Percentiles rank a stretch among this genome's conserved stretches.
phyloP scores from a whole-genome alignment of 164 flowering plant species.

The Berberis thunbergii region DNA sequence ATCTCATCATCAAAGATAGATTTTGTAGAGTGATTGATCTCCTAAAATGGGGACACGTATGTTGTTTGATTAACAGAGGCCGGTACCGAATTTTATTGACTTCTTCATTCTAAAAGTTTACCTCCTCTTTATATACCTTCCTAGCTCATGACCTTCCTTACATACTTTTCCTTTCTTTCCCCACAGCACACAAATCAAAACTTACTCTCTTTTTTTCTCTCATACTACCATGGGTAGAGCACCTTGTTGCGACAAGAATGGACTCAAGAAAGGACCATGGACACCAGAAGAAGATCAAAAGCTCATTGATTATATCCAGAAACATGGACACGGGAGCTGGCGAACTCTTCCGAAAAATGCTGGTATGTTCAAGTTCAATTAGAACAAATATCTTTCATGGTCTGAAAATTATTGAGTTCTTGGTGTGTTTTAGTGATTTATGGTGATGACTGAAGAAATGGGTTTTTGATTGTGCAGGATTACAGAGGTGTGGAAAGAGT shows the following conservation, averaged over 20 bases:
- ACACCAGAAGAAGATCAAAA: slow-evolving; percentile 87
- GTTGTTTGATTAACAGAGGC: slow-evolving; percentile 18
- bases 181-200: not conserved
- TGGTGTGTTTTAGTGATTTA: not conserved
- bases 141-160: not conserved
- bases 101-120: slow-evolving; percentile 10
- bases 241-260: slow-evolving; percentile 87
- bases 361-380: slow-evolving; percentile 26
- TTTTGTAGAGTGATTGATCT: not conserved
- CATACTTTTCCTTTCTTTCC: not conserved
- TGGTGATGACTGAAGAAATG: not conserved
- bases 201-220: no score
- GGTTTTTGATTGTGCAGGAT: slow-evolving; percentile 20
- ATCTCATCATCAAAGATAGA: not conserved
- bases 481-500: slow-evolving; percentile 72
- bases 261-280: slow-evolving; percentile 94
- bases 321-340: slow-evolving; percentile 88
- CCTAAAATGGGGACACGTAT: slow-evolving; percentile 22
- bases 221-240: slow-evolving; percentile 67
- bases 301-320: slow-evolving; percentile 66
- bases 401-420: not conserved
- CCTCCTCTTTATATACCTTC: not conserved
- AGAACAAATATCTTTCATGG: not conserved
- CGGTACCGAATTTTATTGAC: slow-evolving; percentile 49
- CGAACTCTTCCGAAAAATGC: slow-evolving; percentile 88